Evolutionary conservation across 2,329 filamentous ascomycete species (phyloP), one percentile per base, ranked within the genome.

Genomic region (Periconia macrospinosa): DNA sequence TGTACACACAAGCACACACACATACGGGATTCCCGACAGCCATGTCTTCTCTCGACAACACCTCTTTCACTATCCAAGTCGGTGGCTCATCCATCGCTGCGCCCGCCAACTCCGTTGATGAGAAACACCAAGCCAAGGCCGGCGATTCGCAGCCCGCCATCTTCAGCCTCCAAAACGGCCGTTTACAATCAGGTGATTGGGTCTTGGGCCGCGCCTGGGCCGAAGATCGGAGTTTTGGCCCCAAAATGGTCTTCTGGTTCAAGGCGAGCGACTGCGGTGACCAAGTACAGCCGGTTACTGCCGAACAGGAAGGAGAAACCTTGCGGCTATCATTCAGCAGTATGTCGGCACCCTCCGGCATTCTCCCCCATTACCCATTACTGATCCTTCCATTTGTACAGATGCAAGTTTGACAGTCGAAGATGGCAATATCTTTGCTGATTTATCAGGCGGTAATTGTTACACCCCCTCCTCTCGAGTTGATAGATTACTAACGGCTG

Each of bases 181-280:
- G 57, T 1, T 55, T 68, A 13, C 46, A 57, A 41, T 60, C 54
- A 30, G 64, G 57, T 18, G 56, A 61, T 17, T 66, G 59, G 61
- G 41, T 60, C 15, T 47, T 68, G 7, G 62, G 59, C n/a, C 62
- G 64, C 3, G 53, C 55, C 7, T 42, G 30, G 15, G 60, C 56
- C 2, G 65, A 67, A 40, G 59, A 68, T 23, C 56, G 64, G 15
- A 66, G 61, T 41, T 48, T 68, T 40, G 46, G 60, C 6, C 65
- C 65, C 6, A 68, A 68, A 49, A 49, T 56, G 23, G 55, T 68
- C 3, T 51, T 60, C 15, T 68, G 65, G 65, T 68, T 66, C 51
- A 65, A 62, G 50, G 47, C 51, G 10, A 56, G 42, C 11, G 27
- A 30, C 17, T 30, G 30, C 20, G 43, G 13, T 6, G 43, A 10